phyloP scores from a whole-genome alignment of 768 basidiomycete genomes.

The Leccinum olivaceopallidum region DNA sequence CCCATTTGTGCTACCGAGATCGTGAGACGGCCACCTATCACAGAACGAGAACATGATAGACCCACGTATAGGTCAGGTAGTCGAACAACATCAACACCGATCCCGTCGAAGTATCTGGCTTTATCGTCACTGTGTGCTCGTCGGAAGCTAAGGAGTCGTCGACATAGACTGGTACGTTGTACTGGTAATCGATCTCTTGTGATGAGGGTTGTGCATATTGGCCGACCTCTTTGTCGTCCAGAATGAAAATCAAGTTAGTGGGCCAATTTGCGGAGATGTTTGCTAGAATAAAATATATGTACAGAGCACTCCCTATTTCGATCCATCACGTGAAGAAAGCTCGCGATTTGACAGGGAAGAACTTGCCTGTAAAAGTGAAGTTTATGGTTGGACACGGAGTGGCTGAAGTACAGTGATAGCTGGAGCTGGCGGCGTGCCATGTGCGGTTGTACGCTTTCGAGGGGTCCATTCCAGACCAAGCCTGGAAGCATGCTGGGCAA shows the following conservation, averaged over 20 bases:
- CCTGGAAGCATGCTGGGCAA: too few relatives aligned
- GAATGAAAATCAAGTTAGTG: slow-evolving; percentile 7
- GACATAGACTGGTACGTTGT: slow-evolving; percentile 17
- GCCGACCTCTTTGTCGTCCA: slow-evolving; percentile 1
- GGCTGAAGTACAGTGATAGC: too few relatives aligned
- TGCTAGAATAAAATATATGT: slow-evolving; percentile 20
- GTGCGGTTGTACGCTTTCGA: too few relatives aligned
- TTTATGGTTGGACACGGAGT: too few relatives aligned
- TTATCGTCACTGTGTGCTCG: slow-evolving; percentile 10
- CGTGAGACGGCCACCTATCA: not conserved
- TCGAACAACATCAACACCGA: slow-evolving; percentile 16
- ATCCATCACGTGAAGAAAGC: not conserved
- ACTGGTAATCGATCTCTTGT: slow-evolving; percentile 7
- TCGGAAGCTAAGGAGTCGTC: slow-evolving; percentile 12
- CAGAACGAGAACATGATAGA: not conserved
- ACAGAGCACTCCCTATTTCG: slow-evolving; percentile 15
- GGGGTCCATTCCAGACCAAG: too few relatives aligned
- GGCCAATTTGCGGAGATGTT: not conserved
- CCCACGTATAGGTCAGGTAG: slow-evolving; percentile 17
- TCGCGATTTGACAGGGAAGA: not conserved
- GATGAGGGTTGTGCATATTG: slow-evolving; percentile 4
- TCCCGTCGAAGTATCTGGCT: not conserved
- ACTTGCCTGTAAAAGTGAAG: slow-evolving; percentile 16
- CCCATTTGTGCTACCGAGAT: not conserved
- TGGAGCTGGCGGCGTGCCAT: too few relatives aligned